Percentiles rank a stretch among this genome's conserved stretches.
Conservation (phyloP, 371 early-diverging fungal genomes). For the Mucor racemosus region DNA sequence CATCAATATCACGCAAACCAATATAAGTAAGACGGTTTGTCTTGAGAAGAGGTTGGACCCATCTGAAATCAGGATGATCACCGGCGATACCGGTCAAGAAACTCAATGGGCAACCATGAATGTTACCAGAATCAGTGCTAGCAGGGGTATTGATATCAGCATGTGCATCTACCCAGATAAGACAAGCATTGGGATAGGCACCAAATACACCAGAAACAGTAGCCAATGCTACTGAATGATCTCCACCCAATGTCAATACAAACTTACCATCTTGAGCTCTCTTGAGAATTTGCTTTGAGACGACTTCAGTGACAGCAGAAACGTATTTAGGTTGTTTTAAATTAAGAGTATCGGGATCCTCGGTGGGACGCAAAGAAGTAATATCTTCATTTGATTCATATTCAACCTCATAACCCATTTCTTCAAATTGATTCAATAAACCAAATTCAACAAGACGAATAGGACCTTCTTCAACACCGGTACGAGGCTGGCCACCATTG, state of each 20-base stretch:
- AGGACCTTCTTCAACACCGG: conserved; percentile 93
- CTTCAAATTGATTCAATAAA: conserved; percentile 78
- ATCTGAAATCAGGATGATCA: conserved; percentile 73
- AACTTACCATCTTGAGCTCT: conserved; percentile 72
- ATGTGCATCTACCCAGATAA: conserved; percentile 98
- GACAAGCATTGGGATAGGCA: conserved; percentile 84
- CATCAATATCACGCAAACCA: conserved; percentile 95
- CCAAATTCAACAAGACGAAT: conserved; percentile 84
- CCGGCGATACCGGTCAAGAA: conserved; percentile 87
- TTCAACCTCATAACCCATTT: conserved; percentile 80
- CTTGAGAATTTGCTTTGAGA: conserved; percentile 68
- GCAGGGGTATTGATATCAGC: conserved; percentile 97
- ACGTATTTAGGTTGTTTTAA: conserved; percentile 89
- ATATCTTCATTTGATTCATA: conserved; percentile 72
- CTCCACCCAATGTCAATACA: conserved; percentile 94
- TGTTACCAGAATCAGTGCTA: conserved; percentile 88
- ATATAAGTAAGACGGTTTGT: conserved; percentile 90
- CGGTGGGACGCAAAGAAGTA: conserved; percentile 58
- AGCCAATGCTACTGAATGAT: conserved; percentile 93
- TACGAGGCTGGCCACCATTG: conserved; percentile 81
- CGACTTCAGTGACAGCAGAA: conserved; percentile 74
- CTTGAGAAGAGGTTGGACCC: conserved; percentile 83
- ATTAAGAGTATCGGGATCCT: conserved; percentile 74
- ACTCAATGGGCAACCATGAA: conserved; percentile 95
- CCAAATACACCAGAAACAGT: conserved; percentile 85